These are phyloP conservation scores for Alternaria metachromatica DNA, from an alignment of 2,329 filamentous ascomycete genomes.

Conservation along the genomic window DNA sequence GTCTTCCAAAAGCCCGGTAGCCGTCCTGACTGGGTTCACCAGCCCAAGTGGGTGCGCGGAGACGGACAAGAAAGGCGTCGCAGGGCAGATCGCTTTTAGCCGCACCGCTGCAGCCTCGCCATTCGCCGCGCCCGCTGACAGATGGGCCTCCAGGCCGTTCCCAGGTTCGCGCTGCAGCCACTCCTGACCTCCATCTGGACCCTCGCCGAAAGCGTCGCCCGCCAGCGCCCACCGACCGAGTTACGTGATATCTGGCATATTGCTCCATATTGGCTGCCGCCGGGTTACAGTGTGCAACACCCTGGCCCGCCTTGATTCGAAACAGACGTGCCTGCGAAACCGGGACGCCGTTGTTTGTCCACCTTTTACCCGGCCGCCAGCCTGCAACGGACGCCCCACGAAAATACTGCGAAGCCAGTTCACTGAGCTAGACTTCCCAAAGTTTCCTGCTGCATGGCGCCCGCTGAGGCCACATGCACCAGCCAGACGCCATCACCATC, in stretches of 20 bases:
- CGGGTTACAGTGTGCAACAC: constrained; percentile 42
- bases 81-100: constrained; percentile 26
- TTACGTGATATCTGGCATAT: constrained; percentile 44
- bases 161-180: constrained; percentile 20
- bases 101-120: constrained; percentile 4
- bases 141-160: constrained; percentile 10
- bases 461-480: constrained; percentile 31
- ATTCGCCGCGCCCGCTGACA: constrained; percentile 22
- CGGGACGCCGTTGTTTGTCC: constrained; percentile 39
- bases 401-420: constrained; percentile 31
- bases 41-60: constrained; percentile 12
- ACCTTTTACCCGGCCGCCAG: constrained; percentile 42
- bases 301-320: constrained; percentile 36
- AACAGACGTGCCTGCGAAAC: constrained; percentile 42
- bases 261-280: constrained; percentile 42
- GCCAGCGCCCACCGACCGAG: constrained; percentile 30
- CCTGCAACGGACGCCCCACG: constrained; percentile 34
- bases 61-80: constrained; percentile 20
- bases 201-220: constrained; percentile 21
- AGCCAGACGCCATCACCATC: constrained; percentile 29
- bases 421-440: constrained; percentile 13
- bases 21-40: constrained; percentile 21
- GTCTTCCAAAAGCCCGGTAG: constrained; percentile 35
- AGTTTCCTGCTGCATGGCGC: constrained; percentile 31
- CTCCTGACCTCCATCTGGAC: constrained; percentile 20